Base-by-base conservation (phyloP, 2,329 filamentous ascomycete genomes). In the Tolypocladium pustulatum region DNA sequence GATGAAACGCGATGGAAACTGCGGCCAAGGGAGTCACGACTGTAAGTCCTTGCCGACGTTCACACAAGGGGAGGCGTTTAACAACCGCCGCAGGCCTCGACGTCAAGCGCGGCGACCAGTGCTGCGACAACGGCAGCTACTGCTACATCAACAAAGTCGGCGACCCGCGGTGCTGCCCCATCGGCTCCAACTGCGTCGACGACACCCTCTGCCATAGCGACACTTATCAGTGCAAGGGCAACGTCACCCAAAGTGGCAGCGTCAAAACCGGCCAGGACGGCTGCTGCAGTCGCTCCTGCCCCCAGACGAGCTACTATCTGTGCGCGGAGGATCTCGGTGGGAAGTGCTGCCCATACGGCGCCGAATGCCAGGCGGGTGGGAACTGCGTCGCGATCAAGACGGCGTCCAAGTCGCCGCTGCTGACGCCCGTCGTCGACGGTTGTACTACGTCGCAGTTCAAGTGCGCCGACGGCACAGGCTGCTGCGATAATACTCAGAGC, bases 311-410 rank as follows among this genome's bases (percentile, higher is more conserved):
- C 62, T 65, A 71, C 54, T 82, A 76, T 63, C 71, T 71, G 30
- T 84, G 81, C 63, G 69, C 78, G 22, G 38, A 59, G 10, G 64
- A 59, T 2, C 72, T 78, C 34, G 79, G 81, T 58, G 75, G 75
- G 22, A 73, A 74, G 55, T 84, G 82, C 69, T 84, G 82, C 63
- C 57, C 64, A 10, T 80, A 75, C 62, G 76, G 73, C 46, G 69
- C 67, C 22, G 66, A 71, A 13, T 84, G 81, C 66, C 69, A 66
- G 20, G 65, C 68, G 2, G 66, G 64, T 46, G 64, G 70, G 2
- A 49, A 60, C 5, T 82, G 73, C 64, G 62, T 78, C 61, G 58
- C 71, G 36, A 67, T 71, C 27, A 66, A 59, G 32, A 59, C 66
- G 43, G 27, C 67, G 1, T 60, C 67, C 2, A 37, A 59, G 7